Evolutionary conservation across 2,329 filamentous ascomycete species (phyloP).

Genomic region (Aspergillus sp.): DNA sequence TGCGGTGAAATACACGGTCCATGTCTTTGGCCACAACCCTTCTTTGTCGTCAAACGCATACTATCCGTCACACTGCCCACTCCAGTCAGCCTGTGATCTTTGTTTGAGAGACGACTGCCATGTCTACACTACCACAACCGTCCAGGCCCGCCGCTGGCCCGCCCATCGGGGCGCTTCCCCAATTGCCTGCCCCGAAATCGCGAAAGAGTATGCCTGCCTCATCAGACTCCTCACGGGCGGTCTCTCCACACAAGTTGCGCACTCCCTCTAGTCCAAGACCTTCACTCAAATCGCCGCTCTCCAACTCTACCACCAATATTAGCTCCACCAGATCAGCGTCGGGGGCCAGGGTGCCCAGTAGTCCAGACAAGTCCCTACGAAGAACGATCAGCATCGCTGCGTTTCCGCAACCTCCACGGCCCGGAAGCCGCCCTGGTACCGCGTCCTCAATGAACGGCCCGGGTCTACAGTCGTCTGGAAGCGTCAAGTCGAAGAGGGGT

Average conservation of each 20-base stretch:
- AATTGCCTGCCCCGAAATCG: conserved; percentile 73
- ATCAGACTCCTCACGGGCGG: conserved; percentile 51
- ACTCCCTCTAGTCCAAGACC: conserved; percentile 63
- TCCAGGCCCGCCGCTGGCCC: conserved; percentile 67
- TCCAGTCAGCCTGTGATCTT: not conserved
- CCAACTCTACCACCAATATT: conserved; percentile 56
- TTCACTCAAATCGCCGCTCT: conserved; percentile 53
- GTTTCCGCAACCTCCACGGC: conserved; percentile 86
- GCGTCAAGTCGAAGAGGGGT: conserved; percentile 57
- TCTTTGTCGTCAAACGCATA: not conserved
- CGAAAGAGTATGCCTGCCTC: conserved; percentile 65
- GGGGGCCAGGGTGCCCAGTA: conserved; percentile 56
- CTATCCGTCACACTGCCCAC: not conserved
- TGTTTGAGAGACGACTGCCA: conserved; percentile 18
- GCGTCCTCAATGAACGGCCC: conserved; percentile 50
- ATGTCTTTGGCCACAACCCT: not conserved
- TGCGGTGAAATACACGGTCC: not conserved
- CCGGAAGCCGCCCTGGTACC: conserved; percentile 67
- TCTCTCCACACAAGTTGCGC: conserved; percentile 58
- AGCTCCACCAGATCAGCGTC: conserved; percentile 62
- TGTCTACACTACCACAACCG: conserved; percentile 68
- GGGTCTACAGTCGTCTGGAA: conserved; percentile 34
- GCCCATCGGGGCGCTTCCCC: conserved; percentile 72
- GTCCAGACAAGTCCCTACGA: conserved; percentile 71
- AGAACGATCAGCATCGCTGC: conserved; percentile 93